Base-by-base conservation (phyloP, 2,329 filamentous ascomycete species). In the Didymella segeticola region DNA sequence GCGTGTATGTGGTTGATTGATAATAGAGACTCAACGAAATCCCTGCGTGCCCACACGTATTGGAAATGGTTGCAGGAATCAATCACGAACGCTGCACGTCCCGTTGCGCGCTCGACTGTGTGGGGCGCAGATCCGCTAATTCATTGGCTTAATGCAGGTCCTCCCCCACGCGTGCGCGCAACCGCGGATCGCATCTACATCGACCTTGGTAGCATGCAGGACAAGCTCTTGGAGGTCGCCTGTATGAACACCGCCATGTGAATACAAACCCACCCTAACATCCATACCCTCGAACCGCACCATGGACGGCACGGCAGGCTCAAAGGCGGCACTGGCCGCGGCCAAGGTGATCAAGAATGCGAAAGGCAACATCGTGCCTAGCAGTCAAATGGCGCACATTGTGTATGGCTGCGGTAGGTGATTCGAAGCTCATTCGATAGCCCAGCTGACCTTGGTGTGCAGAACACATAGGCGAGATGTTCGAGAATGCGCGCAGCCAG, bases 381-480 rank as follows among this genome's bases (percentile, higher is more conserved):
- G 66, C 43, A 75, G 70, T 58, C 70, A 75, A 60, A 70, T 77
- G 53, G 71, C 72, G 15, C 71, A 76, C 55, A 76, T 77, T 15
- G 71, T 68, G 12, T 78, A 75, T 57, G 77, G 77, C 53, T 79
- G 77, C 56, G 72, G 77, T 78, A 61, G 50, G 75, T 63, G 22
- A 22, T 10, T 14, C 20, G 17, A 33, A 9, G 23, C 14, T 15
- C 30, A 10, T 26, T 10, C 7, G 23, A 23, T 11, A 10, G 20
- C 39, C 14, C 27, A 23, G 49, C 69, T 75, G 49, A 75, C 57
- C 17, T 8, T 17, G 38, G 20, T 27, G 47, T 17, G 11, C 67
- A 92, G 89, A 90, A 71, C 89, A 93, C 74, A 82, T 90, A 42
- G 86, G 90, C 71, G 79, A 82, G 20, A 83, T 92, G 55, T 80